Evolutionary conservation across 495 filamentous ascomycete species (phyloP).

Genomic region (Cercophora sp.): DNA sequence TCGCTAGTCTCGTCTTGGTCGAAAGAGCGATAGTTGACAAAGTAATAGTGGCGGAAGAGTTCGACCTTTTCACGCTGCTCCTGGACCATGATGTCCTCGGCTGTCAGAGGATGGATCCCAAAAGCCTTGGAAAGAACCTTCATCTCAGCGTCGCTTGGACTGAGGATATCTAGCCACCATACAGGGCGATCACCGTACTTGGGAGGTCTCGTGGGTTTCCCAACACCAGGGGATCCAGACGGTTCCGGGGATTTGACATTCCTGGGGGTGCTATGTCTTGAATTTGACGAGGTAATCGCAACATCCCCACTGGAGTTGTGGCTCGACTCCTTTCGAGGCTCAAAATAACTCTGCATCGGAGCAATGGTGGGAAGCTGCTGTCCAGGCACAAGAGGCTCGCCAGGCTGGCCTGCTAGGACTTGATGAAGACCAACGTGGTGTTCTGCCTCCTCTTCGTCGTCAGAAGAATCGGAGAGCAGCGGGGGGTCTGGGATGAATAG

Average conservation of each 20-base stretch:
- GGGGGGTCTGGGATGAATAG: slow-evolving; percentile 65
- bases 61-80: slow-evolving; percentile 97
- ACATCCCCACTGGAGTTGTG: slow-evolving; percentile 10
- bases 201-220: slow-evolving; percentile 15
- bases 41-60: slow-evolving; percentile 94
- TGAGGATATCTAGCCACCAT: slow-evolving; percentile 92
- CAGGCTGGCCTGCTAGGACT: slow-evolving; percentile 23
- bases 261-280: slow-evolving; percentile 17
- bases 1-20: slow-evolving; percentile 87
- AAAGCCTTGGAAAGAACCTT: slow-evolving; percentile 86
- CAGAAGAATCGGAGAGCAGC: slow-evolving; percentile 51
- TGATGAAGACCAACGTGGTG: slow-evolving; percentile 24
- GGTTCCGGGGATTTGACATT: slow-evolving; percentile 23
- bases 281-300: slow-evolving; percentile 2
- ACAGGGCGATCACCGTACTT: slow-evolving; percentile 81
- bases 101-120: slow-evolving; percentile 88
- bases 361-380: slow-evolving; percentile 33
- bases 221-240: slow-evolving; percentile 22
- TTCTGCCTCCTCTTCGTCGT: slow-evolving; percentile 57
- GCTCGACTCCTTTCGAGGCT: slow-evolving; percentile 17
- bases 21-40: slow-evolving; percentile 95
- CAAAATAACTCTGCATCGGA: slow-evolving; percentile 22
- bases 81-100: slow-evolving; percentile 95
- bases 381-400: slow-evolving; percentile 26
- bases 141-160: slow-evolving; percentile 90